Conservation (phyloP, 345 rosid species). For the Citrus sinensis region DVS_A1.0 CM039163.1:5463001-5463500, state of each 20-base stretch:
- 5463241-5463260: conserved; percentile 7
- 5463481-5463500: conserved; percentile 60
- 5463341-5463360: conserved; percentile 65
- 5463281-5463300: conserved; percentile 85
- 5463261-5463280: conserved; percentile 75
- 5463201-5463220: background rate
- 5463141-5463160: background rate
- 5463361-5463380: background rate
- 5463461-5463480: conserved; percentile 2
- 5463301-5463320: conserved; percentile 95
- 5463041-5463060: conserved; percentile 41
- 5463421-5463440: background rate
- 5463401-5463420: background rate
- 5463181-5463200: background rate
- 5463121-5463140: background rate
- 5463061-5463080: conserved; percentile 37
- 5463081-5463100: background rate
- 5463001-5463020: conserved; percentile 39
- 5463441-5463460: conserved; percentile 1
- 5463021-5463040: conserved; percentile 41
- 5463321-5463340: conserved; percentile 89
- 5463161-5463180: background rate
- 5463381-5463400: background rate
- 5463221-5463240: background rate
- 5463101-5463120: background rate